Percentiles rank a stretch among this genome's conserved stretches.
Conservation (phyloP, 2,329 filamentous ascomycete genomes). For the Apiospora kogelbergensis region DNA sequence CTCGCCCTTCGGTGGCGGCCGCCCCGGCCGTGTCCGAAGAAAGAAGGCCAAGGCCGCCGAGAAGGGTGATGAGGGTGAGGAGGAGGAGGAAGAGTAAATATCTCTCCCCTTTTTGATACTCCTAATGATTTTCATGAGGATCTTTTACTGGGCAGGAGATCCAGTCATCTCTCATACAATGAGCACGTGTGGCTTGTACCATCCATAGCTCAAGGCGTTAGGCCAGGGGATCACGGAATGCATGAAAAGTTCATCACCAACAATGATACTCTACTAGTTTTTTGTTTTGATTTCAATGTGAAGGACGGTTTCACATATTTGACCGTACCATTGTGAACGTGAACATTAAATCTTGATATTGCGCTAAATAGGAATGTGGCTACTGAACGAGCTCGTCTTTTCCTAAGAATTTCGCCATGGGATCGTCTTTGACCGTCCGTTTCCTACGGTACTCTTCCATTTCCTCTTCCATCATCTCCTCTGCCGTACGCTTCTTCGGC, state of each 20-base stretch:
- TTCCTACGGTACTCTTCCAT: slow-evolving; percentile 84
- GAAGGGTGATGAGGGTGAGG: slow-evolving; percentile 76
- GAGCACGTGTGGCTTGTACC: slow-evolving; percentile 33
- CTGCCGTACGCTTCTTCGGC: slow-evolving; percentile 70
- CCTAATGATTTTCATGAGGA: slow-evolving; percentile 24
- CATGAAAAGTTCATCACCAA: slow-evolving; percentile 28
- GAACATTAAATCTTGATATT: neutral
- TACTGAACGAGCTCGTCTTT: slow-evolving; percentile 64
- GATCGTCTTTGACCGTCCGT: slow-evolving; percentile 72
- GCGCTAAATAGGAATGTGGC: neutral
- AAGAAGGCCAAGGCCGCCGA: slow-evolving; percentile 99
- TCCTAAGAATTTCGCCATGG: slow-evolving; percentile 80
- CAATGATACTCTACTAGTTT: slow-evolving; percentile 22
- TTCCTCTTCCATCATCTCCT: slow-evolving; percentile 83
- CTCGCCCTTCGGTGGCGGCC: slow-evolving; percentile 96
- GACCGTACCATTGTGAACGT: neutral
- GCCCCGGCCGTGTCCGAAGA: slow-evolving; percentile 95
- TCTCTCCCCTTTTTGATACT: slow-evolving; percentile 17
- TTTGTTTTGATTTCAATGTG: slow-evolving; percentile 13
- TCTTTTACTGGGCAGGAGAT: slow-evolving; percentile 32
- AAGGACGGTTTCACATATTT: neutral
- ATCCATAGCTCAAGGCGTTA: slow-evolving; percentile 54
- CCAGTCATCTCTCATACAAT: slow-evolving; percentile 27
- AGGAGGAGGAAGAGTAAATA: slow-evolving; percentile 76
- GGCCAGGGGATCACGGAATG: slow-evolving; percentile 42